Evolutionary conservation across 768 basidiomycete genomes (phyloP), one percentile per base, ranked within the genome.

Genomic region (Boletus reticuloceps): DNA sequence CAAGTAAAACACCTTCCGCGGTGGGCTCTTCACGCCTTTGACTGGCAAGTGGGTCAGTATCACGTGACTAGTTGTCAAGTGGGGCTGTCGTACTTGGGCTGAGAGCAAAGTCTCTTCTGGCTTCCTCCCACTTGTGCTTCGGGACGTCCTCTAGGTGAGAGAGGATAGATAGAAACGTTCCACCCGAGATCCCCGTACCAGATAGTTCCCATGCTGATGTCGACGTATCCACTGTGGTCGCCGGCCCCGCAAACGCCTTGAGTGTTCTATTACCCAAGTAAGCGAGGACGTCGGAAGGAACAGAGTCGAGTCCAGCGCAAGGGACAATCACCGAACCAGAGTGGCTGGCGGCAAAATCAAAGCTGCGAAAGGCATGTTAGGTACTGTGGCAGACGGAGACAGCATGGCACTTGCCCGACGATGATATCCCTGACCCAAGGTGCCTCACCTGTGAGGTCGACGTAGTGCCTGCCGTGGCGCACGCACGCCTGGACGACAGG

Each of bases 401-500:
- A 49, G 19, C 53, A 47, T 51, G 45, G 25, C 32, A 74, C 83
- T 63, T 59, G 84, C 87, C 79, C 66, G 29, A 72, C 34, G 45
- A 91, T 82, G 47, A 91, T 85, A 14, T 82, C 72, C 56, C 72
- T 73, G 44, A 88, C 79, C 83, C 86, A 94, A 4, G 75, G 72
- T 0, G 79, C 71, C 68, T 95, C 93, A 9, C 89, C 88, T 2
- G 88, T 83, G 34, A 94, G 74, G 70, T 98, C 95, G 27, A 93
- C 84, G 67, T 96, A 96, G 70, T 95, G 91, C 8, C 82, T 80
- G 6, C 89, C 86, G 54, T 87, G 74, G 36, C 74, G 74, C 6
- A 86, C 88, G 58, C 94, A 96, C 5, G 88, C 86, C 53, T 82
- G 89, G 19, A 92, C 88, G 13, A 94, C 85, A 10, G 82, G 78